Evolutionary conservation across 2,329 filamentous ascomycete genomes (phyloP), one percentile per base, ranked within the genome.

Genomic region (Pseudogymnoascus sp.): DNA sequence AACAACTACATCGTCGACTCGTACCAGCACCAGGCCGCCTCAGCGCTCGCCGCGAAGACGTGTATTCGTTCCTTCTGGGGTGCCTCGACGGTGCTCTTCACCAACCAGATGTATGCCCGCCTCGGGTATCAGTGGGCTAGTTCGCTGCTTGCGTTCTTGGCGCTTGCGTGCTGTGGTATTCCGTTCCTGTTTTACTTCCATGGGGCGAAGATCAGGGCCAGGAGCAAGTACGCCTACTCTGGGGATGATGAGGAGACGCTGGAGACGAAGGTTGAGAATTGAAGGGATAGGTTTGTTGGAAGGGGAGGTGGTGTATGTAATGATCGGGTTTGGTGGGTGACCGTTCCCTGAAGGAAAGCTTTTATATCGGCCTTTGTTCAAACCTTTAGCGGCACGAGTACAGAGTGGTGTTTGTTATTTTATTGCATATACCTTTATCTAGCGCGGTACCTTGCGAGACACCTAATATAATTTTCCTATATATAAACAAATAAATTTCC

Each of bases 111-210:
- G 90, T 92, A 91, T 75, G 74, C 81, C 59, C 81, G 86, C 2
- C 79, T 93, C 12, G 86, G 86, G 7, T 81, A 91, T 74, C 85
- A 91, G 72, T 93, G 90, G 90, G 90, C 90, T 0, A 86, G 84
- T 60, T 82, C 82, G 0, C 79, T 95, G 8, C 77, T 95, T 7
- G 90, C 83, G 0, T 93, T 93, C 69, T 80, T 96, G 68, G 84
- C 82, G 14, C 77, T 96, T 5, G 88, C 84, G 0, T 96, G 91
- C 77, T 96, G 91, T 73, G 84, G 80, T 0, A 96, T 96, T 68
- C 91, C 91, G 0, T 96, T 88, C 73, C 74, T 90, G 25, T 96
- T 96, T 76, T 96, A 88, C 80, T 85, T 79, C 70, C 91, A 84
- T 69, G 91, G 91, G 3, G 89, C 86, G 14, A 73, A 74, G 4